A percentile compares a stretch with the other conserved stretches of the same genome.
phyloP scores from a whole-genome alignment of 1,139 yeast genomes.

The Hyphopichia fennica region DNA sequence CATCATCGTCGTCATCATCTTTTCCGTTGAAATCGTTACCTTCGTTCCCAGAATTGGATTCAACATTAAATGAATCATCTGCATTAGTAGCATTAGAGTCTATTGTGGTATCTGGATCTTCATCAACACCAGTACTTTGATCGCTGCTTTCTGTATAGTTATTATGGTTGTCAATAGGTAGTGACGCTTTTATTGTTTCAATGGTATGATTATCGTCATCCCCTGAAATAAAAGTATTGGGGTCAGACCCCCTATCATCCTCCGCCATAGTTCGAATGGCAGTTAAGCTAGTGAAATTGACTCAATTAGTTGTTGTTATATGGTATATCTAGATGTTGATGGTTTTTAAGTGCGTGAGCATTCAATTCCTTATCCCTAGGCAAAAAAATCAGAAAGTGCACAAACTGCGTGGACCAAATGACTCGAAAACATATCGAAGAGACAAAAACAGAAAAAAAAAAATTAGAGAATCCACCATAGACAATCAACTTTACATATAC shows the following conservation, averaged over 20 bases:
- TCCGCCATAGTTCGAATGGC: neutral
- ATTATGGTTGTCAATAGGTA: neutral
- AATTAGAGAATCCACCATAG: too few species aligned
- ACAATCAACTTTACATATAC: neutral
- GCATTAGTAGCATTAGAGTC: neutral
- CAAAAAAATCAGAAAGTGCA: neutral
- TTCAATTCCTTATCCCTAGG: neutral
- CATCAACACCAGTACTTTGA: conserved; percentile 1
- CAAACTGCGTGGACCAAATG: neutral
- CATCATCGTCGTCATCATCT: conserved; percentile 6
- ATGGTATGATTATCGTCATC: neutral
- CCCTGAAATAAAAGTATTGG: neutral
- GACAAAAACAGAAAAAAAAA: too few species aligned
- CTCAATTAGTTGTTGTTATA: too few species aligned
- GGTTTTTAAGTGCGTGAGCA: neutral
- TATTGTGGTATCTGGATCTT: conserved; percentile 4
- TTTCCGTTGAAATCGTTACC: neutral
- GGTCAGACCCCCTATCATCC: neutral
- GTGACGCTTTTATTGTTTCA: neutral
- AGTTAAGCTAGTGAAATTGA: neutral
- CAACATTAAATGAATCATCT: neutral
- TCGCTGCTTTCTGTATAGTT: neutral
- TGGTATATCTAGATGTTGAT: neutral
- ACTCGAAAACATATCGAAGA: neutral
- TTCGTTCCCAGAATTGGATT: neutral